Percentiles rank a stretch among this genome's conserved stretches.
Evolutionary conservation across 2,329 filamentous ascomycete species (phyloP).

Genomic region (Phoma sp.): DNA sequence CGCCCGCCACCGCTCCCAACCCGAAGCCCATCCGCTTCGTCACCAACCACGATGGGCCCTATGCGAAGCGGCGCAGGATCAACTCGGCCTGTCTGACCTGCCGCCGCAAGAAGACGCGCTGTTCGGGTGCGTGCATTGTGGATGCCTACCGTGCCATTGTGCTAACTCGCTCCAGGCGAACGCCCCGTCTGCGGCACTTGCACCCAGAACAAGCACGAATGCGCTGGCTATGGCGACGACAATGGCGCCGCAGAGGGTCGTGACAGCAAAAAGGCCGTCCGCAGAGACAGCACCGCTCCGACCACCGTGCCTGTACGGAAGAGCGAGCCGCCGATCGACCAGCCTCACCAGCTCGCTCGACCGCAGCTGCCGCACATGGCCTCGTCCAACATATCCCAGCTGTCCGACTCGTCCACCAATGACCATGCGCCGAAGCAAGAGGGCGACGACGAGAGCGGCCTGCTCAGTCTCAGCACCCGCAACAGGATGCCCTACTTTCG

Average conservation of each 20-base stretch:
- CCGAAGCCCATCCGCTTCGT: conserved; percentile 52
- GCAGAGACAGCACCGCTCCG: conserved; percentile 28
- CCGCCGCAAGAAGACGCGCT: conserved; percentile 59
- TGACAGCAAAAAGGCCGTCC: conserved; percentile 29
- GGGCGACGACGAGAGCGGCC: conserved; percentile 18
- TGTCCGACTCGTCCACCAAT: conserved; percentile 30
- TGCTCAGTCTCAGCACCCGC: conserved; percentile 57
- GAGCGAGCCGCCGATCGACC: conserved; percentile 29
- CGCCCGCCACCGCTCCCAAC: conserved; percentile 37
- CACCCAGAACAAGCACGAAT: conserved; percentile 57
- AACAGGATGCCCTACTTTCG: conserved; percentile 86
- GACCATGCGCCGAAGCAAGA: conserved; percentile 31
- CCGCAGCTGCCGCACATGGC: conserved; percentile 30
- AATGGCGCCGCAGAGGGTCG: conserved; percentile 23
- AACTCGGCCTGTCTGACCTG: conserved; percentile 57
- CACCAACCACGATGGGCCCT: conserved; percentile 52
- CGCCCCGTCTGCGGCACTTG: conserved; percentile 56
- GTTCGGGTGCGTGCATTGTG: conserved; percentile 46
- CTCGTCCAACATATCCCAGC: conserved; percentile 29
- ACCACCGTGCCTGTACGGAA: conserved; percentile 20
- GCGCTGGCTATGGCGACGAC: conserved; percentile 56
- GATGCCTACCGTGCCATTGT: neutral
- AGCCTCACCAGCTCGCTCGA: conserved; percentile 31
- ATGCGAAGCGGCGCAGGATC: conserved; percentile 52
- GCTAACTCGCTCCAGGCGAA: conserved; percentile 36